Percentiles rank a stretch among this genome's conserved stretches.
Evolutionary conservation across 1,284 basidiomycete genomes (phyloP).

Genomic region (Austroboletus olivaceoglutinosus): DNA sequence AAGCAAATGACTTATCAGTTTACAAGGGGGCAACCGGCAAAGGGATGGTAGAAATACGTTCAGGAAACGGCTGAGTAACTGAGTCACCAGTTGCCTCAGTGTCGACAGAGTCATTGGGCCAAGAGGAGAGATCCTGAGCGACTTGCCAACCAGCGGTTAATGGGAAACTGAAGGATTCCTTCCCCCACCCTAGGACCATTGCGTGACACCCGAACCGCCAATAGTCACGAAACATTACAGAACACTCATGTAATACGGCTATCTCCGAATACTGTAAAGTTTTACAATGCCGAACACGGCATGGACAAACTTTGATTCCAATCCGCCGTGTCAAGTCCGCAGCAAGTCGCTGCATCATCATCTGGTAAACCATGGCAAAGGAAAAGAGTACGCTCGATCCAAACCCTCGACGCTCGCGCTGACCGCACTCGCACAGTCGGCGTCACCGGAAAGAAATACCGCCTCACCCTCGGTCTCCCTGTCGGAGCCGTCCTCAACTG

Average conservation of each 20-base stretch:
- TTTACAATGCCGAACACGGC: constrained; percentile 15
- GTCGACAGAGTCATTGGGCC: not conserved
- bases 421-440: constrained; percentile 18
- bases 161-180: no score
- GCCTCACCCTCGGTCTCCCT: constrained; percentile 95
- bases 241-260: no score
- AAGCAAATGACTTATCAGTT: constrained; percentile 9
- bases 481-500: constrained; percentile 99
- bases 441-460: constrained; percentile 91
- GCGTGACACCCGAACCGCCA: no score
- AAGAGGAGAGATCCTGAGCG: not conserved
- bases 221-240: no score
- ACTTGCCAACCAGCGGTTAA: no score
- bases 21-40: not conserved
- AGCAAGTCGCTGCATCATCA: constrained; percentile 1
- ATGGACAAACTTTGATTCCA: constrained; percentile 18
- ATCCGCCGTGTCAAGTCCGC: no score
- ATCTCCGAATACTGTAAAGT: constrained; percentile 15
- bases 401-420: not conserved
- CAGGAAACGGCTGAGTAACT: constrained; percentile 10
- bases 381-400: constrained; percentile 17
- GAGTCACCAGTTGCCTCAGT: constrained; percentile 3
- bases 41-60: not conserved
- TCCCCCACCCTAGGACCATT: no score
- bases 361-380: constrained; percentile 23